phyloP scores from a whole-genome alignment of 1,139 yeast genomes.

The Taphrina populina region DNA sequence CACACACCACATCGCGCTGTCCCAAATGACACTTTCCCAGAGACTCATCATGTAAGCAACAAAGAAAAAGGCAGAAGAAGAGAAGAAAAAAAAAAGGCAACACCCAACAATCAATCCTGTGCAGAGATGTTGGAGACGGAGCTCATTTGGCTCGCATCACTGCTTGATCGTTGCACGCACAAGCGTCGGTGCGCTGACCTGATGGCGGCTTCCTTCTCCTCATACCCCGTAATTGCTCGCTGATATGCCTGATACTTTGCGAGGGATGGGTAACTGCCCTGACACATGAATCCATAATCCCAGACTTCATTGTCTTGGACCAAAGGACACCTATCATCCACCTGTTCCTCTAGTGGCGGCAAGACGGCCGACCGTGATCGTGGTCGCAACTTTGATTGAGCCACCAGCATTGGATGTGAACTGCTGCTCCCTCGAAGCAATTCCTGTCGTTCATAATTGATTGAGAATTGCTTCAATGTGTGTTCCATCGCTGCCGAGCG shows the following conservation, averaged over 20 bases:
- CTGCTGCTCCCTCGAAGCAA: constrained; percentile 10
- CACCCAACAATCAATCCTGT: background rate
- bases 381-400: background rate
- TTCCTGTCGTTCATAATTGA: constrained; percentile 16
- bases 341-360: constrained; percentile 2
- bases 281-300: constrained; percentile 19
- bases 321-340: constrained; percentile 6
- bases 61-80: background rate
- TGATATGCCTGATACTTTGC: constrained; percentile 2
- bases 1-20: no score
- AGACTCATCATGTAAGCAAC: background rate
- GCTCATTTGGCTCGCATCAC: constrained; percentile 12
- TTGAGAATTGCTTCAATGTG: constrained; percentile 20
- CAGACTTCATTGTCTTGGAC: constrained; percentile 13
- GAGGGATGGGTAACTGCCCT: constrained; percentile 8
- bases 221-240: constrained; percentile 1
- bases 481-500: constrained; percentile 6
- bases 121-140: background rate
- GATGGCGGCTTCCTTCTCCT: constrained; percentile 22
- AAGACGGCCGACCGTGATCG: background rate
- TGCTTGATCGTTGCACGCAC: constrained; percentile 11
- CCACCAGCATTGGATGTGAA: constrained; percentile 14
- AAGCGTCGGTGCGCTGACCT: constrained; percentile 5
- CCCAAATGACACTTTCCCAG: no score
- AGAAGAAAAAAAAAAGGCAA: background rate